A percentile compares a stretch with the other conserved stretches of the same genome.
phyloP scores from a whole-genome alignment of 2,329 filamentous ascomycete genomes.

The Fusarium secorum region DNA sequence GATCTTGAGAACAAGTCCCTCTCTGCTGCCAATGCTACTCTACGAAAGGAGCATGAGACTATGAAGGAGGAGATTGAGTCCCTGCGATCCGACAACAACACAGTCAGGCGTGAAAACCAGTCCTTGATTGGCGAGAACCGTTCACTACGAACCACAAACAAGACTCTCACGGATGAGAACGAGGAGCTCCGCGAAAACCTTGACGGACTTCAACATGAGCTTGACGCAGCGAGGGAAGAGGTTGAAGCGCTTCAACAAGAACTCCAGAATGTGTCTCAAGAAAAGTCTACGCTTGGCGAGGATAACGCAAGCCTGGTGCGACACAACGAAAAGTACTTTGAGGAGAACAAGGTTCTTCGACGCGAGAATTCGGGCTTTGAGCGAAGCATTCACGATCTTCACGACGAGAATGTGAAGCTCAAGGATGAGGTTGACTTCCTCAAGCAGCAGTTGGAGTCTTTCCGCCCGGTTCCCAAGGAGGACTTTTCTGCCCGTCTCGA shows the following conservation, averaged over 20 bases:
- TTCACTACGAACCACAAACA: constrained; percentile 53
- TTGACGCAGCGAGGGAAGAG: constrained; percentile 52
- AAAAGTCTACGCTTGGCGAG: constrained; percentile 56
- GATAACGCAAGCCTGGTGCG: constrained; percentile 62
- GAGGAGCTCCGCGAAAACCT: constrained; percentile 54
- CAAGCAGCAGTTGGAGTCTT: constrained; percentile 55
- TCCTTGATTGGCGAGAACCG: constrained; percentile 55
- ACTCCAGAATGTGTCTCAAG: constrained; percentile 50
- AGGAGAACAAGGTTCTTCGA: constrained; percentile 59
- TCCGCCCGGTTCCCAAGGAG: constrained; percentile 49
- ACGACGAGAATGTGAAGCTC: constrained; percentile 56
- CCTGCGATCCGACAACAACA: constrained; percentile 53
- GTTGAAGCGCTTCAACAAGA: constrained; percentile 51
- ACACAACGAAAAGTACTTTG: constrained; percentile 64
- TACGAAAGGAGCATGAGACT: constrained; percentile 48
- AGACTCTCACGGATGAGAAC: constrained; percentile 53
- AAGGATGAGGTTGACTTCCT: constrained; percentile 57
- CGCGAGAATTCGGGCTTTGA: constrained; percentile 59
- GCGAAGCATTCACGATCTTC: constrained; percentile 55
- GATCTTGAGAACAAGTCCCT: constrained; percentile 54
- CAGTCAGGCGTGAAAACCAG: constrained; percentile 53
- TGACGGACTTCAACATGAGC: constrained; percentile 51
- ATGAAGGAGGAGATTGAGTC: constrained; percentile 53
- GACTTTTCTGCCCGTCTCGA: constrained; percentile 48
- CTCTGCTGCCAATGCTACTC: constrained; percentile 50